Evolutionary conservation across 1,139 yeast species (phyloP), one percentile per base, ranked within the genome.

Genomic region (Nadsonia commutata): DNA sequence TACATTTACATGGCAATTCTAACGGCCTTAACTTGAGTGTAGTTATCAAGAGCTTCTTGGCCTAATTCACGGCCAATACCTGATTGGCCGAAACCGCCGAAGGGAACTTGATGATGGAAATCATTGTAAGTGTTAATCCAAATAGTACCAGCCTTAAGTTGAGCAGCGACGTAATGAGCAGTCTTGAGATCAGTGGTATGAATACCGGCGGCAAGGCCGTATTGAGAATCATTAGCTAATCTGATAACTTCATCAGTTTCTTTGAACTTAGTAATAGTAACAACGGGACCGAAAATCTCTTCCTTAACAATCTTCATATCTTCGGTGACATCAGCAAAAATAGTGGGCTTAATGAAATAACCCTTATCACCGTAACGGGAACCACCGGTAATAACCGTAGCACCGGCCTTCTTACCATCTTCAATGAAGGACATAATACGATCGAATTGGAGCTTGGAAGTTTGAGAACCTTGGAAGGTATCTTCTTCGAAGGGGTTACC

Each of bases 51-150:
- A 44, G 86, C 93, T 62, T 80, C 86, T 51, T 67, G 68, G 63
- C 95, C 95, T 79, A 84, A 77, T 71, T 84, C 95, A 68, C 94
- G 80, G 59, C 95, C 95, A 61, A 81, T 76, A 66, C 95, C 95
- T 48, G 93, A 80, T 65, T 79, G 76, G 60, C 80, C 79, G 74
- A 68, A 83, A 53, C 95, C 95, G 59, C 95, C 95, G 52, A 76
- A 76, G 49, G 81, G 81, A 60, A 82, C 80, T 65, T 74, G 71
- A 54, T 74, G 75, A 66, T 83, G 83, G 78, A 82, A 78, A 57
- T 79, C 84, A 64, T 84, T 84, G 70, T 81, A 83, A 51, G 93
- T 71, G 70, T 76, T 76, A 60, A 81, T 71, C 90, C 93, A 83
- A 52, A 83, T 72, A 47, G 88, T 79, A 64, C 94, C 94, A 46